A percentile compares a stretch with the other conserved stretches of the same genome.
These are phyloP conservation scores for Geranium brycei DNA, from an alignment of 345 rosid genomes.

Conservation along the genomic window DNA sequence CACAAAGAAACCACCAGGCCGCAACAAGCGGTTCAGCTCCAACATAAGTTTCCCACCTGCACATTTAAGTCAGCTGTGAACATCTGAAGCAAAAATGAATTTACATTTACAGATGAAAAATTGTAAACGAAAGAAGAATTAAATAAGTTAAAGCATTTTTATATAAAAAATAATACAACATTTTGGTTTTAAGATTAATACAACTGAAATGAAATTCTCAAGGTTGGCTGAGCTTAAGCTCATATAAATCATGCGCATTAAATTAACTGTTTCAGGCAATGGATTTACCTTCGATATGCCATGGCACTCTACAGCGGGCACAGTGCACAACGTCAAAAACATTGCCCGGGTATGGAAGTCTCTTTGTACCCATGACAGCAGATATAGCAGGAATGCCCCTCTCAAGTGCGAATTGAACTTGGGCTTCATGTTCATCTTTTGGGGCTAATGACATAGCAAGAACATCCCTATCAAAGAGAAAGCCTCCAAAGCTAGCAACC, in stretches of 20 bases:
- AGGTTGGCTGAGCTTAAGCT: too few species aligned
- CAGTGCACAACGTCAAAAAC: slow-evolving; percentile 90
- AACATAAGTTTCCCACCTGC: slow-evolving; percentile 82
- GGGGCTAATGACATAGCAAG: slow-evolving; percentile 93
- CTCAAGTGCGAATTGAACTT: slow-evolving; percentile 93
- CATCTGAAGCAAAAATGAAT: too few species aligned
- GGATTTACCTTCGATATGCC: slow-evolving; percentile 89
- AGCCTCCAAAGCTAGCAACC: slow-evolving; percentile 97
- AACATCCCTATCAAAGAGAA: slow-evolving; percentile 76
- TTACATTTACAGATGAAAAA: too few species aligned
- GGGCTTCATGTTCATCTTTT: slow-evolving; percentile 99
- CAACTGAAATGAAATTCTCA: too few species aligned
- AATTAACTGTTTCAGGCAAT: too few species aligned
- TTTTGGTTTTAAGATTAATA: too few species aligned
- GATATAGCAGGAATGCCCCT: slow-evolving; percentile 96
- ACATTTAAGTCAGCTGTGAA: slow-evolving; percentile 5
- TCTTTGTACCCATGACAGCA: slow-evolving; percentile 92
- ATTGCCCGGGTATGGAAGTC: slow-evolving; percentile 89
- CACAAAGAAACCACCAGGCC: slow-evolving; percentile 87
- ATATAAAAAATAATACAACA: too few species aligned
- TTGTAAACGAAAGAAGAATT: too few species aligned
- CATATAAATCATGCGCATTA: too few species aligned
- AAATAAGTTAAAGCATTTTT: too few species aligned
- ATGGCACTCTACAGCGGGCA: slow-evolving; percentile 98
- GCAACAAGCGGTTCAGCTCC: slow-evolving; percentile 75